These are phyloP conservation scores for Penicillium canescens DNA, from an alignment of 495 filamentous ascomycete species.

Conservation along the genomic window DNA sequence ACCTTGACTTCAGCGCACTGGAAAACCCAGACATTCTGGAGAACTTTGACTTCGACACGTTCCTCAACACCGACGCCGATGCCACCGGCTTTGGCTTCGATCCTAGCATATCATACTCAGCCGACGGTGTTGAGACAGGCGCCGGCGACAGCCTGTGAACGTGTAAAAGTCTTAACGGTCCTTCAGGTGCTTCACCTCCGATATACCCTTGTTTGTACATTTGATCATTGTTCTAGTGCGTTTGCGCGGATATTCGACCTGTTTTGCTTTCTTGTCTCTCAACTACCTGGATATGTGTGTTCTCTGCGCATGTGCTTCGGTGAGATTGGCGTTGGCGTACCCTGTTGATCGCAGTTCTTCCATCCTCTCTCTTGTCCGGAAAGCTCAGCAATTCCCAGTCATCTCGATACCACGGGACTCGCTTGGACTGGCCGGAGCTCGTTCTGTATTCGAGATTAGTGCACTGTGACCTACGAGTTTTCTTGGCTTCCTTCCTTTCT, in stretches of 20 bases:
- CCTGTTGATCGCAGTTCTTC: conserved; percentile 28
- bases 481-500: conserved; percentile 27
- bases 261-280: conserved; percentile 24
- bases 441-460: conserved; percentile 37
- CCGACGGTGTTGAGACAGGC: conserved; percentile 54
- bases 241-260: conserved; percentile 23
- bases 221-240: conserved; percentile 30
- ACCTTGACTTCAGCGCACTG: conserved; percentile 62
- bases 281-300: conserved; percentile 35
- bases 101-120: conserved; percentile 40
- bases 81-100: conserved; percentile 55
- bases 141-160: conserved; percentile 47
- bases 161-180: conserved; percentile 36
- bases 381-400: conserved; percentile 8
- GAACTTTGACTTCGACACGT: conserved; percentile 95
- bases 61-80: conserved; percentile 68
- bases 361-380: conserved; percentile 23
- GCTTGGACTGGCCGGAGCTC: conserved; percentile 7
- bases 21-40: conserved; percentile 73
- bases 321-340: conserved; percentile 48
- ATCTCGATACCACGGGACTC: conserved; percentile 3
- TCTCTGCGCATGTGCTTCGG: conserved; percentile 20
- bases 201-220: conserved; percentile 54
- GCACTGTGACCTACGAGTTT: conserved; percentile 38
- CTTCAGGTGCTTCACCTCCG: conserved; percentile 40